Evolutionary conservation across 2,329 filamentous ascomycete genomes (phyloP), one percentile per base, ranked within the genome.

Genomic region (Aquanectria penicillioides): DNA sequence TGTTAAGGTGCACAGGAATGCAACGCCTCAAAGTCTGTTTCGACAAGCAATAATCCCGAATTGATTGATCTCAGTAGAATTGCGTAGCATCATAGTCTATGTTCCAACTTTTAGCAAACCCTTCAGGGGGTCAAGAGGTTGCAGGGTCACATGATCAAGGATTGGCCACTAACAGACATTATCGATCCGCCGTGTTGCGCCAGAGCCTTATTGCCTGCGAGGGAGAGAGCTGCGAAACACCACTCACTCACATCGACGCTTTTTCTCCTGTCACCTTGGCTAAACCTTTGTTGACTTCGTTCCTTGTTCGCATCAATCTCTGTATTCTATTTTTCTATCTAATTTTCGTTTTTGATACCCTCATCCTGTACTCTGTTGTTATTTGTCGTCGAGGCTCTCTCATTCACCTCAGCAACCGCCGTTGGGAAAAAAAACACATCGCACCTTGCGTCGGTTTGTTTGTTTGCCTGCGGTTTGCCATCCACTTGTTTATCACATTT

Each of bases 121-220:
- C 52, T 38, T 23, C 9, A 29, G n/a, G 15, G 26, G 4, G 5
- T 29, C 5, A 20, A 12, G 9, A 25, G 28, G 22, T 15, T 34
- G 22, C 33, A 28, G 29, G 20, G 15, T 58, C 41, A 52, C 48
- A 52, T 52, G 41, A 15, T 25, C 6, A 23, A 25, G 18, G 8
- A 10, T 13, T 12, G 1, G 18, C 38, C 56, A 20, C 61, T 73
- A 73, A 63, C 71, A 64, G 11, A 40, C 54, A 13, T 68, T 72
- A 71, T 71, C 69, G 54, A 33, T 17, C 26, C 20, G 59, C 40
- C 53, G 71, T 69, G 71, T 71, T 70, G 64, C 57, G 36, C 46
- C 46, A 57, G 70, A 69, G 71, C 63, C 62, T 41, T 34, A 43
- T n/a, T 37, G 18, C 20, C 38, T 49, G 48, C 54, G n/a, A 54